Percentiles rank a stretch among this genome's conserved stretches.
phyloP scores from a whole-genome alignment of 257 asterid species.

The Fraxinus pennsylvanica region DNA sequence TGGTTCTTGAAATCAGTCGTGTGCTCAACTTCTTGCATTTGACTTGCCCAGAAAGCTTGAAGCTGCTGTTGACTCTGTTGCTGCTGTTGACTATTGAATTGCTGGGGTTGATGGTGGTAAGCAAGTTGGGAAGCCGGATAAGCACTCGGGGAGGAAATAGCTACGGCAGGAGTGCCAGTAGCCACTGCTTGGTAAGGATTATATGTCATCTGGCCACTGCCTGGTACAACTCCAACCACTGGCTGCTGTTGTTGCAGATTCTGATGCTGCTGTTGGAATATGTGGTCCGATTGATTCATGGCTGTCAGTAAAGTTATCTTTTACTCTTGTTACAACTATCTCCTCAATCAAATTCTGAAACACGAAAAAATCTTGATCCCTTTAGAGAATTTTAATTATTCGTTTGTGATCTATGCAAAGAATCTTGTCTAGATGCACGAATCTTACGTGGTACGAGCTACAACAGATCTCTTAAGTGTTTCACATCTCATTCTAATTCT shows the following conservation, averaged over 20 bases:
- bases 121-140: constrained; percentile 42
- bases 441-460: background rate
- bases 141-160: constrained; percentile 41
- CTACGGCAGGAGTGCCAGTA: constrained; percentile 45
- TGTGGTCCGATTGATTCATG: constrained; percentile 54
- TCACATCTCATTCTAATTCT: background rate
- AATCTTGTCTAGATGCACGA: background rate
- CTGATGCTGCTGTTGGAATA: constrained; percentile 38
- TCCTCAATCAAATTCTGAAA: constrained; percentile 30
- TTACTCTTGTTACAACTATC: background rate
- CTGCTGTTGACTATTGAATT: constrained; percentile 49
- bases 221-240: constrained; percentile 33
- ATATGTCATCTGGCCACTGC: constrained; percentile 34
- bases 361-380: background rate
- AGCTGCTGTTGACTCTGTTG: constrained; percentile 56
- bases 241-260: constrained; percentile 41
- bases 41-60: constrained; percentile 58
- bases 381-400: background rate
- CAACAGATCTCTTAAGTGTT: background rate
- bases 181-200: constrained; percentile 43
- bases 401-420: background rate
- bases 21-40: constrained; percentile 54
- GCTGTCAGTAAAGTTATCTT: constrained; percentile 4
- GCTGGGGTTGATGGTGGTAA: constrained; percentile 46
- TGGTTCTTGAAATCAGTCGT: constrained; percentile 65